Conservation (phyloP, 495 filamentous ascomycete species). For the Parmelia sp. region DNA sequence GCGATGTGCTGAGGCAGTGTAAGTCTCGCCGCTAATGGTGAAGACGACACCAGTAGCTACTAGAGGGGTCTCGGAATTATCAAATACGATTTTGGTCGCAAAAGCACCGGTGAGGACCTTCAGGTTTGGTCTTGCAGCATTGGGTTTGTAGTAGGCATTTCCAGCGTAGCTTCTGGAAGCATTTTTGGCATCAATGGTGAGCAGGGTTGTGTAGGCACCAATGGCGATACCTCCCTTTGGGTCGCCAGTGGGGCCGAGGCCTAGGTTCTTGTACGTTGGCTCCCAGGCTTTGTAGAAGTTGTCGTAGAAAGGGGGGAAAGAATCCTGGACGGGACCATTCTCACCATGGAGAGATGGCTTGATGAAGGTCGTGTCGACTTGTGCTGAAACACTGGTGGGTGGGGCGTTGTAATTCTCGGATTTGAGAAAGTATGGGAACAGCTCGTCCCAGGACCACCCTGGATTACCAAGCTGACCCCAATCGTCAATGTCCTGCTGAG, state of each 20-base stretch:
- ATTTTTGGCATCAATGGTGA: constrained; percentile 36
- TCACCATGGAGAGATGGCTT: constrained; percentile 19
- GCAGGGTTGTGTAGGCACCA: constrained; percentile 36
- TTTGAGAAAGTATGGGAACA: constrained; percentile 40
- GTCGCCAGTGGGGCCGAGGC: constrained; percentile 33
- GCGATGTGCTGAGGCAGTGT: constrained; percentile 26
- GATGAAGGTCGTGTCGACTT: constrained; percentile 22
- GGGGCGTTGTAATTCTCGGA: constrained; percentile 22
- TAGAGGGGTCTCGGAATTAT: constrained; percentile 9
- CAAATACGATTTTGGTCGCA: constrained; percentile 39
- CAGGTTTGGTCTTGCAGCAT: constrained; percentile 40
- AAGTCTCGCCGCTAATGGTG: constrained; percentile 22
- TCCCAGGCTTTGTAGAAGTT: constrained; percentile 27
- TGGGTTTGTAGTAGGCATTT: constrained; percentile 39
- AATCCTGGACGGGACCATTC: constrained; percentile 25
- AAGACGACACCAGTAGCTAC: constrained; percentile 36
- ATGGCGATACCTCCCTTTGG: constrained; percentile 34
- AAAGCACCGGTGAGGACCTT: constrained; percentile 41
- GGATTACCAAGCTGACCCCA: constrained; percentile 49
- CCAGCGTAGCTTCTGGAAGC: constrained; percentile 49
- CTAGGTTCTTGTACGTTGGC: constrained; percentile 27
- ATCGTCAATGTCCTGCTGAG: constrained; percentile 42
- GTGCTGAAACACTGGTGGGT: constrained; percentile 4
- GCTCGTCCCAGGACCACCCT: constrained; percentile 47
- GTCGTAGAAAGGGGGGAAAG: constrained; percentile 26